A percentile compares a stretch with the other conserved stretches of the same genome.
Evolutionary conservation across 2,329 filamentous ascomycete species (phyloP).

Genomic region (Scorias spongiosa): DNA sequence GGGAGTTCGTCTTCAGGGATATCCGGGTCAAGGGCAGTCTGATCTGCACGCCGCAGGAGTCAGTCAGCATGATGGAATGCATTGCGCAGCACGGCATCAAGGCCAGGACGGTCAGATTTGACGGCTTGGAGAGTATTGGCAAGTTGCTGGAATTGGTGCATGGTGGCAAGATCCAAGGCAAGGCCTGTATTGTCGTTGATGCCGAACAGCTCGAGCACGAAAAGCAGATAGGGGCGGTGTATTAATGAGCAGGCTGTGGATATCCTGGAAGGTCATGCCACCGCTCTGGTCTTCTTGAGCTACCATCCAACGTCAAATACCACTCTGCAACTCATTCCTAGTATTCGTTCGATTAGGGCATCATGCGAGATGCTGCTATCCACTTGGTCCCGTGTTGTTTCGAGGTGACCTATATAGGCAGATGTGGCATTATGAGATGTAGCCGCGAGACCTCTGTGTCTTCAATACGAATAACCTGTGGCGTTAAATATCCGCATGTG

Average conservation of each 20-base stretch:
- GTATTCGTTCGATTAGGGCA: too few relatives aligned
- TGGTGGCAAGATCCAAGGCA: conserved; percentile 39
- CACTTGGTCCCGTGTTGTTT: too few relatives aligned
- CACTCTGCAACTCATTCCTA: too few relatives aligned
- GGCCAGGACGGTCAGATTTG: conserved; percentile 36
- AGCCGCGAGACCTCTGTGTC: too few relatives aligned
- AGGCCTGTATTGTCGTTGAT: conserved; percentile 40
- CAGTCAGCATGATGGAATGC: conserved; percentile 18
- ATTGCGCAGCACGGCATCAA: conserved; percentile 28
- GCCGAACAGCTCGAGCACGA: conserved; percentile 31
- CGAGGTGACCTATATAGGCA: too few relatives aligned
- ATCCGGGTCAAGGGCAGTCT: conserved; percentile 32
- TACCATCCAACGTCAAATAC: too few relatives aligned
- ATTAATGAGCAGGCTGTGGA: conserved; percentile 5
- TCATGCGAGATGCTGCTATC: too few relatives aligned
- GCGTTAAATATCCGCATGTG: too few relatives aligned
- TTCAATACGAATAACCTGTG: too few relatives aligned
- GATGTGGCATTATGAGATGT: too few relatives aligned
- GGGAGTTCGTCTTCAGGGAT: conserved; percentile 39
- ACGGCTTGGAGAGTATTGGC: conserved; percentile 37
- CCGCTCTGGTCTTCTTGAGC: too few relatives aligned
- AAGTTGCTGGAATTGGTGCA: conserved; percentile 36
- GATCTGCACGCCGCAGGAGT: conserved; percentile 20
- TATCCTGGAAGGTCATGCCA: too few relatives aligned
- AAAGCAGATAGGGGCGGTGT: conserved; percentile 22